Evolutionary conservation across 805 yeast species (phyloP).

Genomic region (Kluyveromyces wickerhamii): DNA sequence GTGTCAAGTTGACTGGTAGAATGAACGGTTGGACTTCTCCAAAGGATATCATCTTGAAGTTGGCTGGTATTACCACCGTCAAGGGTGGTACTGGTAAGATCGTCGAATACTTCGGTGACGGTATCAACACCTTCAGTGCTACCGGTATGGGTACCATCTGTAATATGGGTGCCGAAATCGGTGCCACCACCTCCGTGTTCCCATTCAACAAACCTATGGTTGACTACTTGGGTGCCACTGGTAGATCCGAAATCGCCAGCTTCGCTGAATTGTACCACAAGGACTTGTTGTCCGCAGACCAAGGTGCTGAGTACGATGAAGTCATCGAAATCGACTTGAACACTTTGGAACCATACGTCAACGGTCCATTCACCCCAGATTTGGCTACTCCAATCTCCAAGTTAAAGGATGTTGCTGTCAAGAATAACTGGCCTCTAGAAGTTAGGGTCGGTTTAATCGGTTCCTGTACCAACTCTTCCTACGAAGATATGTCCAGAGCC

Average conservation of each 20-base stretch:
- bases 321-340: constrained; percentile 82
- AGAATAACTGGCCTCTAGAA: constrained; percentile 87
- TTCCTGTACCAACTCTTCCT: constrained; percentile 97
- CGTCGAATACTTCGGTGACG: constrained; percentile 94
- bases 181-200: constrained; percentile 97
- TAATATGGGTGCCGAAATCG: constrained; percentile 99
- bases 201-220: constrained; percentile 89
- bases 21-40: constrained; percentile 96
- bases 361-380: constrained; percentile 98
- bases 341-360: constrained; percentile 89
- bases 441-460: constrained; percentile 95
- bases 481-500: constrained; percentile 97
- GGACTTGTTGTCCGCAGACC: constrained; percentile 74
- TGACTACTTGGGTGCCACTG: constrained; percentile 80
- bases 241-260: constrained; percentile 76
- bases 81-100: constrained; percentile 98
- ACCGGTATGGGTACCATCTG: constrained; percentile 99
- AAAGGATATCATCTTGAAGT: constrained; percentile 86
- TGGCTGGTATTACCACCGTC: constrained; percentile 92
- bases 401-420: constrained; percentile 73
- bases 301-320: constrained; percentile 90
- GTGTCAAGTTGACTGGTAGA: constrained; percentile 89
- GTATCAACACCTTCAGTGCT: constrained; percentile 85
- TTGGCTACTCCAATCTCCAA: constrained; percentile 90
- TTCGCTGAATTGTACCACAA: constrained; percentile 65